Percentiles rank a stretch among this genome's conserved stretches.
These are phyloP conservation scores for Acacia melanoxylon DNA, from an alignment of 306 rosid genomes.

Conservation along the genomic window DNA sequence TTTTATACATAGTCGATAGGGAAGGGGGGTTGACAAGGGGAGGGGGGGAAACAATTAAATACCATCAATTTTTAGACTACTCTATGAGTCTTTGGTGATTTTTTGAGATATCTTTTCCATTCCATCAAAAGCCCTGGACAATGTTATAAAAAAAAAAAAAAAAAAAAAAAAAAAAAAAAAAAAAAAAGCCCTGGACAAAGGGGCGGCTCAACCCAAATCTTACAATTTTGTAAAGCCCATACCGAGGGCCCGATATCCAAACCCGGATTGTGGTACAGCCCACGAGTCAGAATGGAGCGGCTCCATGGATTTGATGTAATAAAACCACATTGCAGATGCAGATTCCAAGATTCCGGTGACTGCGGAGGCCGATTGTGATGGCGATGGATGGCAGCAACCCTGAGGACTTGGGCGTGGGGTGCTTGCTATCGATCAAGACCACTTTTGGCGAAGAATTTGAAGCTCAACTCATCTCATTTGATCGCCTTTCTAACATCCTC, in stretches of 20 bases:
- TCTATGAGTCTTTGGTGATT: too few relatives aligned
- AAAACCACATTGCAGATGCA: neutral
- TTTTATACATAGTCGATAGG: too few relatives aligned
- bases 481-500: slow-evolving; percentile 80
- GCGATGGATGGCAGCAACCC: slow-evolving; percentile 61
- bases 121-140: too few relatives aligned
- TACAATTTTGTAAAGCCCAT: neutral
- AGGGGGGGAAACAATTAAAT: too few relatives aligned
- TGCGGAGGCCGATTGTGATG: slow-evolving; percentile 27
- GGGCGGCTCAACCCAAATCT: neutral
- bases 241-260: neutral
- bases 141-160: too few relatives aligned
- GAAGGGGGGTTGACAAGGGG: too few relatives aligned
- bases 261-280: neutral
- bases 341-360: neutral
- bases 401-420: slow-evolving; percentile 76
- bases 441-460: slow-evolving; percentile 82
- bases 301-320: neutral
- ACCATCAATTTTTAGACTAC: too few relatives aligned
- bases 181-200: too few relatives aligned
- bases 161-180: too few relatives aligned
- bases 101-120: too few relatives aligned
- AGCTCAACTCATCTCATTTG: slow-evolving; percentile 84
- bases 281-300: neutral
- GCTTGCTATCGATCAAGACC: slow-evolving; percentile 79